These are phyloP conservation scores for Phytopythium ostracodes DNA, from an alignment of 352 stramenopile genomes.

Conservation along the genomic window DNA sequence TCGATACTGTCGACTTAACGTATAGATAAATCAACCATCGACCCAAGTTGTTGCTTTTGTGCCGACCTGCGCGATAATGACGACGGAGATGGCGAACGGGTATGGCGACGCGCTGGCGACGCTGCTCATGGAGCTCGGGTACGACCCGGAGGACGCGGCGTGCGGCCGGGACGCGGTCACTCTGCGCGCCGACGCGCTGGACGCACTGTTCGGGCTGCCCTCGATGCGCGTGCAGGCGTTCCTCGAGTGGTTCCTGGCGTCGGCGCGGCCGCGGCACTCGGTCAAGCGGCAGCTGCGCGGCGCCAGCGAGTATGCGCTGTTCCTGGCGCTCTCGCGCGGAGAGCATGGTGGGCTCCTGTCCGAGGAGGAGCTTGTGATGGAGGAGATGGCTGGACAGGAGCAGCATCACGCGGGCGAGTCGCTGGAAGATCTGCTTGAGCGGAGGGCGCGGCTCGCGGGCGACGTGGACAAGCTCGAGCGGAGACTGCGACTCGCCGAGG, in stretches of 20 bases:
- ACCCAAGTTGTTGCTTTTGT: too few species aligned
- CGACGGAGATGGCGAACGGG: slow-evolving; percentile 3
- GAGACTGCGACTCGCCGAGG: slow-evolving; percentile 16
- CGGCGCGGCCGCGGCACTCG: slow-evolving; percentile 23
- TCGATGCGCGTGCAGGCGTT: slow-evolving; percentile 41
- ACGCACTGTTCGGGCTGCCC: slow-evolving; percentile 32
- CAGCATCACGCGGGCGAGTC: slow-evolving; percentile 14
- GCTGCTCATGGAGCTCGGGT: slow-evolving; percentile 33
- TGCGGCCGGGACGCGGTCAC: slow-evolving; percentile 7
- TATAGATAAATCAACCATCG: too few species aligned
- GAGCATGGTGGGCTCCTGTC: slow-evolving; percentile 9
- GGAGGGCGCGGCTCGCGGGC: slow-evolving; percentile 19
- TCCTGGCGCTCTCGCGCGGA: slow-evolving; percentile 16
- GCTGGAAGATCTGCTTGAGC: slow-evolving; percentile 18
- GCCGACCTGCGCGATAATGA: too few species aligned
- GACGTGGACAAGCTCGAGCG: slow-evolving; percentile 28
- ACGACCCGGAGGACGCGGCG: slow-evolving; percentile 11
- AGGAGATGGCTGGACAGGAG: slow-evolving; percentile 14
- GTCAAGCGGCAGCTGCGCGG: slow-evolving; percentile 19
- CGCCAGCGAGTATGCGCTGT: slow-evolving; percentile 25
- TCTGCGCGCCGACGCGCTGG: slow-evolving; percentile 26
- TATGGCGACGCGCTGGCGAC: slow-evolving; percentile 27
- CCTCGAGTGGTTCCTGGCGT: slow-evolving; percentile 37
- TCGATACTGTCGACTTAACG: too few species aligned
- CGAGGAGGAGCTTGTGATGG: slow-evolving; percentile 17